Evolutionary conservation across 768 basidiomycete genomes (phyloP).

Genomic region (Termitomyces sp.): DNA sequence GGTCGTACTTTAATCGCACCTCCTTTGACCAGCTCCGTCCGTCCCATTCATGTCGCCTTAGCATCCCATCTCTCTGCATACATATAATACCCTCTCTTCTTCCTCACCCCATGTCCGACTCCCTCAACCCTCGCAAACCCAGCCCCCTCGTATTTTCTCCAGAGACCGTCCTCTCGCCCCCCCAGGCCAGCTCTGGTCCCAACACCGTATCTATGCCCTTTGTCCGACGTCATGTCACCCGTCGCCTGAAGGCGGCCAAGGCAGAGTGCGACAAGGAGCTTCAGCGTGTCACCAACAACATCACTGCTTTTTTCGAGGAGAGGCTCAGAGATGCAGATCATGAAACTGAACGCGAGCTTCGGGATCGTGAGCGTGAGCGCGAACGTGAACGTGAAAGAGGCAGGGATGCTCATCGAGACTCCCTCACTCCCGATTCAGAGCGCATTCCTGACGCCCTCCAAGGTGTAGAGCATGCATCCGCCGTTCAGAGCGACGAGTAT

Average conservation of each 20-base stretch:
- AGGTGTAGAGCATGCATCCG: constrained; percentile 51
- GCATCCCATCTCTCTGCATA: constrained; percentile 11
- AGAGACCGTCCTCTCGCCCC: constrained; percentile 55
- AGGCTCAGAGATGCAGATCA: constrained; percentile 76
- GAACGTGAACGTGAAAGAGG: constrained; percentile 33
- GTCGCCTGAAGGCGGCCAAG: constrained; percentile 91
- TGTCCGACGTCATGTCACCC: constrained; percentile 88
- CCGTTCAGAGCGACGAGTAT: constrained; percentile 65
- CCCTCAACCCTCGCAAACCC: constrained; percentile 52
- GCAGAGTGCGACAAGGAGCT: constrained; percentile 96
- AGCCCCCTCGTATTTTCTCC: constrained; percentile 79
- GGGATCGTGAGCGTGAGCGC: constrained; percentile 34
- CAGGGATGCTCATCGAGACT: constrained; percentile 51
- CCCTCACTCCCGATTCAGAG: constrained; percentile 53
- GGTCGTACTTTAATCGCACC: constrained; percentile 16
- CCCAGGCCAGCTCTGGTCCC: constrained; percentile 50
- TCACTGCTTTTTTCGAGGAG: constrained; percentile 94
- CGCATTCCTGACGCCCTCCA: constrained; percentile 62
- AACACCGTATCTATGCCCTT: constrained; percentile 91
- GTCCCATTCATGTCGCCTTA: constrained; percentile 30
- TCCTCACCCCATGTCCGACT: constrained; percentile 45
- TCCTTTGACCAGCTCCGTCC: constrained; percentile 19
- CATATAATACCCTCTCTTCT: constrained; percentile 10
- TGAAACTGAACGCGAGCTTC: constrained; percentile 61
- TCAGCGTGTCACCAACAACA: constrained; percentile 87